Evolutionary conservation across 768 basidiomycete genomes (phyloP), one percentile per base, ranked within the genome.

Genomic region (Agaricus blazei): DNA sequence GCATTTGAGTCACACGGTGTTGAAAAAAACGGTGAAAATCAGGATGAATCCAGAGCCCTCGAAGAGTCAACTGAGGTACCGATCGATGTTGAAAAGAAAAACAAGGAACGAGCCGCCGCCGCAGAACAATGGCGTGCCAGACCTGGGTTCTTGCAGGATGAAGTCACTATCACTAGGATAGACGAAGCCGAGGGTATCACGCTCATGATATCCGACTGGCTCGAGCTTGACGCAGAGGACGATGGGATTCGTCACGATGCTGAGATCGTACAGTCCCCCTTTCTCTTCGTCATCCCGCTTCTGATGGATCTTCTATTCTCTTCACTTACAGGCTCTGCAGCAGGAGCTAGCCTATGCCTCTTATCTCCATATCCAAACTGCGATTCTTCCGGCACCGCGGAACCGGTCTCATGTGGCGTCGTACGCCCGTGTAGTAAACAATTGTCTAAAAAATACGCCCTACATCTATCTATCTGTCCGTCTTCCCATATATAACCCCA

Each of bases 221-320:
- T 99, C 3, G 93, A 97, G 68, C 76, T 99, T 38, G 97, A 99
- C 70, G 87, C 92, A 7, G 73, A 82, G 0, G 94, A 98, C 69
- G 92, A 93, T 63, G 93, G 95, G 79, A 86, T 98, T 52, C 83
- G 97, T 44, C 92, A 96, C 63, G 97, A 99, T 66, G 88, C 93
- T 44, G 97, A 96, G 72, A 89, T 96, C 52, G 94, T 94, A 68
- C 42, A 43, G 50, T 44, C 50, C 28, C 28, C 31, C 60, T 58
- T 46, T 55, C 11, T 44, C 41, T 59, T 58, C 62, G 59, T 55
- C 48, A 50, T 50, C 29, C 38, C 11, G n/a, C 4, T 43, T 44
- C 34, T 46, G 12, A n/a, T 54, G 43, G 19, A 29, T 27, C 43
- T 38, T 50, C 27, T 48, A 26, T 48, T 47, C 19, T 19, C 19